A percentile compares a stretch with the other conserved stretches of the same genome.
Evolutionary conservation across 2,329 filamentous ascomycete species (phyloP).

Genomic region (Sarocladium kiliense): DNA sequence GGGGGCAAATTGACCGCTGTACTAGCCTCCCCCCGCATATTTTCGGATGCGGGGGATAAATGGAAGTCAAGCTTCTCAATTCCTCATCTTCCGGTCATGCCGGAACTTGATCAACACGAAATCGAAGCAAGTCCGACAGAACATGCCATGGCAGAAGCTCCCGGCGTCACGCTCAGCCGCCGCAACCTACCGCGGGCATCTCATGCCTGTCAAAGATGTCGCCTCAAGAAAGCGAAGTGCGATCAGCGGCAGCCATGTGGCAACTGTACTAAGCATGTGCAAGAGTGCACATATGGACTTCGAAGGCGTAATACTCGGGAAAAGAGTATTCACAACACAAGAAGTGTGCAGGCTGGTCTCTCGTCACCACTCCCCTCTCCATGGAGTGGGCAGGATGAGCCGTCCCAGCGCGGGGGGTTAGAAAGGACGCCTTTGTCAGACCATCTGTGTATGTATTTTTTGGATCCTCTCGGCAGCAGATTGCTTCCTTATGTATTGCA

Average conservation of each 20-base stretch:
- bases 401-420: neutral
- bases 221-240: constrained; percentile 6
- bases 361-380: neutral
- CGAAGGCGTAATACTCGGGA: neutral
- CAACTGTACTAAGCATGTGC: constrained; percentile 1
- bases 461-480: neutral
- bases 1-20: too few species aligned
- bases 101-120: neutral
- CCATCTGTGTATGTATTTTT: neutral
- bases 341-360: neutral
- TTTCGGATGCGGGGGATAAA: neutral
- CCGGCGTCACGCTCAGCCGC: neutral
- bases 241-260: neutral
- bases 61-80: neutral
- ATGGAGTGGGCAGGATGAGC: neutral
- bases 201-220: neutral
- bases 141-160: neutral
- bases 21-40: too few species aligned
- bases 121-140: neutral
- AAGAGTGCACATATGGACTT: neutral
- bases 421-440: neutral
- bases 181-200: constrained; percentile 3
- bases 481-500: neutral
- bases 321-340: neutral
- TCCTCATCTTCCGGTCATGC: neutral